Base-by-base conservation (phyloP, 805 yeast genomes). In the Yarrowia deformans region DNA sequence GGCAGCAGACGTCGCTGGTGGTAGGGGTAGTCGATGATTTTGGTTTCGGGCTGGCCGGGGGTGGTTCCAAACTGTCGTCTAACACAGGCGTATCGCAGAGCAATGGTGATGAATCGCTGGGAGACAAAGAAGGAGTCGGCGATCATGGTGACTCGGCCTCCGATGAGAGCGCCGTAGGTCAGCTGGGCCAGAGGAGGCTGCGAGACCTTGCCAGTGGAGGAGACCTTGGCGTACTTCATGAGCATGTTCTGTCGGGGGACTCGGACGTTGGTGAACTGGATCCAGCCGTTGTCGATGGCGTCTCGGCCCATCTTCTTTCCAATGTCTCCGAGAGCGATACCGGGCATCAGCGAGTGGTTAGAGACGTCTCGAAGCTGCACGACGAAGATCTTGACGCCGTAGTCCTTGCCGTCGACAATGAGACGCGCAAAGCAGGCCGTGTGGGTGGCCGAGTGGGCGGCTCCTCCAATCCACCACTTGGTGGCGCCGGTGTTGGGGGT, bases 401-500 rank as follows among this genome's bases (percentile, higher is more conserved):
- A 88, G 79, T 93, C 98, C 78, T 90, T 86, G 42, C 90, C 94
- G 56, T 89, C 82, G 40, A 91, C 92, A 67, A 90, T 85, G 71
- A 93, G 83, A 70, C 98, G 84, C 4, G 97, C 97, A 78, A 88
- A 93, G 40, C 87, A 90, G 23, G 88, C 87, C 23, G 91, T 83
- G 80, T 93, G 97, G 39, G 93, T 91, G 6, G 97, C 91, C 29
- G 97, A 88, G 79, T 91, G 96, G 13, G 97, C 97, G 48, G 97
- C 97, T 74, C 98, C 98, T 60, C 98, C 98, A 75, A 93, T 93
- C 98, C 98, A 93, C 97, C 98, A 93, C 78, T 93, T 93, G 32
- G 97, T 93, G 56, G 98, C 97, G 40, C 96, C 93, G 67, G 90
- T 79, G 76, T 93, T 90, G 1, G 98, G 98, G 12, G 98, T 93